phyloP scores from a whole-genome alignment of 805 yeast species.

The Nakazawaea siamensis region DNA sequence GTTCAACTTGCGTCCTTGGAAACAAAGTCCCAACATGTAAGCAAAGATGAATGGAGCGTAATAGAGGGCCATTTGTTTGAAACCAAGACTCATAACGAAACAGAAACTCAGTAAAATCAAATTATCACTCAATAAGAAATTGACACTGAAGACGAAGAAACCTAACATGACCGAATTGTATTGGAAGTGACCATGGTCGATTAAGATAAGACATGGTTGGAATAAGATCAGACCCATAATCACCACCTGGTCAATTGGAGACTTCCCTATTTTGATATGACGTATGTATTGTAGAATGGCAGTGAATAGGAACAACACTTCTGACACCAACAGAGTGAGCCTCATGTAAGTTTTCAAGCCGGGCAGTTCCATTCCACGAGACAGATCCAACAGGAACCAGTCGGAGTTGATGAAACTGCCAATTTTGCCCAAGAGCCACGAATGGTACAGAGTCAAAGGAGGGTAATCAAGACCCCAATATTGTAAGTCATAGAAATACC shows the following conservation, averaged over 20 bases:
- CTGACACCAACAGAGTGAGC: conserved; percentile 67
- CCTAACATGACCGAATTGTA: conserved; percentile 94
- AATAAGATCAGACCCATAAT: conserved; percentile 72
- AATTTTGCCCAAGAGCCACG: conserved; percentile 67
- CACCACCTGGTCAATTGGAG: conserved; percentile 69
- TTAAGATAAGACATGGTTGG: conserved; percentile 74
- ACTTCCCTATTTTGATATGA: conserved; percentile 40
- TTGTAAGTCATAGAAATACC: conserved; percentile 86
- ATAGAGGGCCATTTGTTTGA: conserved; percentile 94
- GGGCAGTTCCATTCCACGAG: conserved; percentile 67
- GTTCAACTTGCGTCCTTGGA: conserved; percentile 19
- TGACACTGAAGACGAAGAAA: conserved; percentile 58
- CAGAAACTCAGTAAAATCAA: conserved; percentile 62
- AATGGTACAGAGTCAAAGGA: conserved; percentile 91
- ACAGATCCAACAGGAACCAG: conserved; percentile 71
- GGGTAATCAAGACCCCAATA: conserved; percentile 99
- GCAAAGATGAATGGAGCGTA: conserved; percentile 86
- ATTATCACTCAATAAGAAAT: conserved; percentile 55
- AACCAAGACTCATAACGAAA: conserved; percentile 71
- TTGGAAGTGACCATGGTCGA: conserved; percentile 98
- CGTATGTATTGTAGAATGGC: conserved; percentile 66
- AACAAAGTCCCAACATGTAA: conserved; percentile 55
- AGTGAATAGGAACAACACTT: conserved; percentile 67
- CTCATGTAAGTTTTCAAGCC: conserved; percentile 83
- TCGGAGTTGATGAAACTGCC: conserved; percentile 54